These are phyloP conservation scores for Lecanicillium sp. DNA, from an alignment of 2,329 filamentous ascomycete species.

Conservation along the genomic window DNA sequence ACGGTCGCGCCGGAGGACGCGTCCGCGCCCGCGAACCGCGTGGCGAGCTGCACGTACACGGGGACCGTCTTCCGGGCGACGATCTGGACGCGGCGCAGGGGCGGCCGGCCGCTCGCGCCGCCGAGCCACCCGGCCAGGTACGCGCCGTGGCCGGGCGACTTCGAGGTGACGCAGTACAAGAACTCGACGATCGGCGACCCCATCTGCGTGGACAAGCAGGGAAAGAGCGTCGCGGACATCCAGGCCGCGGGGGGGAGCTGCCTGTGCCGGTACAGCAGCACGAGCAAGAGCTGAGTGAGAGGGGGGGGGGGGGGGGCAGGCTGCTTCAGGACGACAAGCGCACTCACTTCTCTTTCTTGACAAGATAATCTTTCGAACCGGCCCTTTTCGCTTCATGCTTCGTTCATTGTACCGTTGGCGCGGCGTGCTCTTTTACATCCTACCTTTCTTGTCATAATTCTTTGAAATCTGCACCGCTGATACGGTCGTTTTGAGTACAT, in stretches of 20 bases:
- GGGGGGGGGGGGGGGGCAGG: no score
- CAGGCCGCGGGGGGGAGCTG: constrained; percentile 32
- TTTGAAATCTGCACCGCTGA: not conserved
- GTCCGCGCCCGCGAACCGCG: constrained; percentile 36
- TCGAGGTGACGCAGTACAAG: constrained; percentile 49
- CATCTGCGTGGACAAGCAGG: constrained; percentile 41
- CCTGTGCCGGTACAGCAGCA: constrained; percentile 30
- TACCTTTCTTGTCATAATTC: not conserved
- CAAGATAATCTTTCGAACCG: no score
- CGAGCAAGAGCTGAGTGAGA: not conserved
- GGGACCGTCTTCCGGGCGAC: constrained; percentile 49
- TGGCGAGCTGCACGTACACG: constrained; percentile 53
- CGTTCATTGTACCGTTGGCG: not conserved
- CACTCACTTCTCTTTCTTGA: no score
- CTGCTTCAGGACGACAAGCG: not conserved
- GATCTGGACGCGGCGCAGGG: constrained; percentile 49
- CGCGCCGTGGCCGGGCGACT: constrained; percentile 50
- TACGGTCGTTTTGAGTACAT: not conserved
- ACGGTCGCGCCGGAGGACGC: constrained; percentile 42
- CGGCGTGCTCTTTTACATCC: not conserved
- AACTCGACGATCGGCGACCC: constrained; percentile 37
- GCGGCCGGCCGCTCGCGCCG: constrained; percentile 17
- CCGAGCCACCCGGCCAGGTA: constrained; percentile 23
- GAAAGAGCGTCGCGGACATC: constrained; percentile 31
- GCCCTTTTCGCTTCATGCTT: not conserved